Evolutionary conservation across 2,329 filamentous ascomycete species (phyloP).

Genomic region (Fusarium liriodendri): DNA sequence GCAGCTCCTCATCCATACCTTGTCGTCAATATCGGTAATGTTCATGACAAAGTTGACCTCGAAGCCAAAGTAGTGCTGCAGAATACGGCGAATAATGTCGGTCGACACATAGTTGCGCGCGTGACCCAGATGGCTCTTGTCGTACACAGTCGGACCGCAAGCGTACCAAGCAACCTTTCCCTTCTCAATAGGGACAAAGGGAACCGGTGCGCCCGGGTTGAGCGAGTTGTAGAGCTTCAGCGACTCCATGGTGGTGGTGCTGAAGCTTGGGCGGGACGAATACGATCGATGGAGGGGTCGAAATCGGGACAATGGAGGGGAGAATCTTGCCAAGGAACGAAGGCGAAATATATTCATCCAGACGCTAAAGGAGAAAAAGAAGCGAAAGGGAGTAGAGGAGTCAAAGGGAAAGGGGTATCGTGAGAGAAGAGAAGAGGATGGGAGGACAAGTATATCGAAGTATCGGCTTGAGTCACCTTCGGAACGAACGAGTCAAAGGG

Average conservation of each 20-base stretch:
- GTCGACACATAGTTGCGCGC: constrained; percentile 92
- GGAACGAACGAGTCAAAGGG: constrained; percentile 28
- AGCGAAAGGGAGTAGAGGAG: constrained; percentile 20
- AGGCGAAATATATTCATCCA: constrained; percentile 53
- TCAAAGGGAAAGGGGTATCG: constrained; percentile 25
- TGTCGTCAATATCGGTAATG: constrained; percentile 86
- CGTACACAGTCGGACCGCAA: constrained; percentile 88
- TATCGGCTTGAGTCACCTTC: constrained; percentile 31
- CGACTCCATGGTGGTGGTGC: constrained; percentile 58
- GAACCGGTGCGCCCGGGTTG: constrained; percentile 75
- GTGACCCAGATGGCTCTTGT: constrained; percentile 84
- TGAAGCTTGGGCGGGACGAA: constrained; percentile 44
- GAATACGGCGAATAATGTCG: constrained; percentile 86
- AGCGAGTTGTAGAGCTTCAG: constrained; percentile 86
- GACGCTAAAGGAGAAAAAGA: constrained; percentile 31
- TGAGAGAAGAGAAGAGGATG: constrained; percentile 23
- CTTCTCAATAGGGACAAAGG: constrained; percentile 78
- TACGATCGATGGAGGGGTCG: constrained; percentile 47
- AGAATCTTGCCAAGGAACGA: constrained; percentile 43
- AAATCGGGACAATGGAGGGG: constrained; percentile 39
- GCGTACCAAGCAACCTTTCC: constrained; percentile 86
- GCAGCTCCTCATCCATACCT: constrained; percentile 56
- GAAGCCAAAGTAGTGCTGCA: constrained; percentile 86
- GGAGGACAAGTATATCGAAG: constrained; percentile 32
- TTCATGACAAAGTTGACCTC: constrained; percentile 92